Base-by-base conservation (phyloP, 352 stramenopile species). In the Globisporangium emineosum region DNA sequence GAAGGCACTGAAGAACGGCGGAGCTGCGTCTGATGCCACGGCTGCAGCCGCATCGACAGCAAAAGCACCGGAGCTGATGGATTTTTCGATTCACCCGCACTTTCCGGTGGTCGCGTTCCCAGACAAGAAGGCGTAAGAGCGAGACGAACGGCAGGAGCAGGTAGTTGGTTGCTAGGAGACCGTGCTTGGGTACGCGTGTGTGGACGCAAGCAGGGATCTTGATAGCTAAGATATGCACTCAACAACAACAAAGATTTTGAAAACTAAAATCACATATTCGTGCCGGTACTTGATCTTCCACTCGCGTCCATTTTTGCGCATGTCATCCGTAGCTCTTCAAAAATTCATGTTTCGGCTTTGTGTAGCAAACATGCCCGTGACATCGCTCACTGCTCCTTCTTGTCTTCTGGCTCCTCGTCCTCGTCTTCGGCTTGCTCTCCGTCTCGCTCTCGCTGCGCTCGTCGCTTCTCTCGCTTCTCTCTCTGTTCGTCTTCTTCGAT, bases 31-130 rank as follows among this genome's bases (percentile, higher is more conserved):
- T 1, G 29, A 43, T 19, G 17, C 45, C 1, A 62, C 17, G 2
- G 32, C 57, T 23, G 59, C 58, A 6, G 19, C 13, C 56, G 15
- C 60, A 23, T 51, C 59, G 19, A 8, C 4, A 35, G 69, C 66
- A 61, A 64, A 54, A 30, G 45, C 45, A 17, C 63, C 64, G 29
- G 72, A 77, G 57, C 65, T 76, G 55, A 73, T 91, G 5, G 78
- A 93, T 60, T 91, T 90, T 52, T 76, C 77, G 27, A 70, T 76
- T 52, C 84, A 93, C 60, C 80, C 82, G 29, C 82, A 91, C 52
- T 93, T 90, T 61, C 81, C 83, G 0, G 71, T 90, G 13, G 66
- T 89, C 15, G 47, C 68, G n/a, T 86, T 90, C 57, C 57, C 65
- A 5, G 59, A 67, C 42, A 64, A 67, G 45, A 72, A 50, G 33